Conservation (phyloP, 108 stramenopile genomes). For the Cyclotella atomus region DNA sequence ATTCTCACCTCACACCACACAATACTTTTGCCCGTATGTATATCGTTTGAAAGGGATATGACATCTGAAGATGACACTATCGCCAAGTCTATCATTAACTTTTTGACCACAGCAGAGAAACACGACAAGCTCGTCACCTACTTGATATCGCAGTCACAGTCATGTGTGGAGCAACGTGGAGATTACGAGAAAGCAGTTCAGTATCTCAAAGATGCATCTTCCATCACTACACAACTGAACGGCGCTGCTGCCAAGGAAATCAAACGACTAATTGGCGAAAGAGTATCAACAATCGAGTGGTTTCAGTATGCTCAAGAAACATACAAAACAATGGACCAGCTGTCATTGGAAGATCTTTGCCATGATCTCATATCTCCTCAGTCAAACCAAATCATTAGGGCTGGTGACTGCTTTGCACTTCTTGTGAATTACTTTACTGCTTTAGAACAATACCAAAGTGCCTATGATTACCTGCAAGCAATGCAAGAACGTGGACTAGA, state of each 20-base stretch:
- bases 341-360: conserved; percentile 18
- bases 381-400: conserved; percentile 48
- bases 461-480: conserved; percentile 23
- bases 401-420: conserved; percentile 69
- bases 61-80: conserved; percentile 46
- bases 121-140: conserved; percentile 60
- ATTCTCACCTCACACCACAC: no score
- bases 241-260: background rate
- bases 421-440: conserved; percentile 53
- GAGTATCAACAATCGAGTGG: conserved; percentile 13
- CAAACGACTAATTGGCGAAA: conserved; percentile 6
- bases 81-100: conserved; percentile 67
- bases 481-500: conserved; percentile 53
- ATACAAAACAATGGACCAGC: conserved; percentile 8
- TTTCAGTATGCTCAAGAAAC: conserved; percentile 1
- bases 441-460: conserved; percentile 13
- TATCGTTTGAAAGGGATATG: background rate
- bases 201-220: conserved; percentile 64
- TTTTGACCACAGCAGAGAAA: conserved; percentile 76
- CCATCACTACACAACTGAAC: background rate
- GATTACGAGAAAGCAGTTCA: conserved; percentile 70
- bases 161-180: conserved; percentile 71
- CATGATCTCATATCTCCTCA: conserved; percentile 13
- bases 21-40: no score
- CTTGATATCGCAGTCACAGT: conserved; percentile 68